These are phyloP conservation scores for Conticribra weissflogii DNA, from an alignment of 108 stramenopile species.

Conservation along the genomic window DNA sequence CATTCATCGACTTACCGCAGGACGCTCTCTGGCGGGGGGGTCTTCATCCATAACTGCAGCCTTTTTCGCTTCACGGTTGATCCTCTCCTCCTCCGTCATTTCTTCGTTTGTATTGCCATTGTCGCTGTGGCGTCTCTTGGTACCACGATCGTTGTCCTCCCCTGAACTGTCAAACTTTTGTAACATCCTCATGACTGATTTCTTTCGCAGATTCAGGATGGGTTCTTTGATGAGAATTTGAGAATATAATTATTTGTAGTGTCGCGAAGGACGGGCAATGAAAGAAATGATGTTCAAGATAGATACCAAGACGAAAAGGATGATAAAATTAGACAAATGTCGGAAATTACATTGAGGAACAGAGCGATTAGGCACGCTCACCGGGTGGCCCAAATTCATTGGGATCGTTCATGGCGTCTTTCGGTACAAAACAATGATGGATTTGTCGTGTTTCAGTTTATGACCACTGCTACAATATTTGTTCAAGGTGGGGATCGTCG, in stretches of 20 bases:
- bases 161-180: conserved; percentile 8
- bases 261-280: neutral
- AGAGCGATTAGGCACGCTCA: too few species aligned
- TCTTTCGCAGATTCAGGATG: conserved; percentile 18
- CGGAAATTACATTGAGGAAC: too few species aligned
- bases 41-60: conserved; percentile 33
- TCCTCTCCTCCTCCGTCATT: neutral
- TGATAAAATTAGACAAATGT: too few species aligned
- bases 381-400: too few species aligned
- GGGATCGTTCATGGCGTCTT: too few species aligned
- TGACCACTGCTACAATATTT: too few species aligned
- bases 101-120: neutral
- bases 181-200: conserved; percentile 1
- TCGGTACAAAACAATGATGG: too few species aligned
- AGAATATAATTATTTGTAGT: too few species aligned
- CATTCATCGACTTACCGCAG: conserved; percentile 51
- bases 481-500: too few species aligned
- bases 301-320: too few species aligned
- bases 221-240: neutral
- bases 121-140: neutral
- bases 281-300: too few species aligned
- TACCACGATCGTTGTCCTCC: conserved; percentile 3
- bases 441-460: too few species aligned
- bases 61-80: conserved; percentile 5
- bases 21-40: conserved; percentile 84